A percentile compares a stretch with the other conserved stretches of the same genome.
These are phyloP conservation scores for Cryptococcus sp. DNA, from an alignment of 1,284 basidiomycete genomes.

Conservation along the genomic window DNA sequence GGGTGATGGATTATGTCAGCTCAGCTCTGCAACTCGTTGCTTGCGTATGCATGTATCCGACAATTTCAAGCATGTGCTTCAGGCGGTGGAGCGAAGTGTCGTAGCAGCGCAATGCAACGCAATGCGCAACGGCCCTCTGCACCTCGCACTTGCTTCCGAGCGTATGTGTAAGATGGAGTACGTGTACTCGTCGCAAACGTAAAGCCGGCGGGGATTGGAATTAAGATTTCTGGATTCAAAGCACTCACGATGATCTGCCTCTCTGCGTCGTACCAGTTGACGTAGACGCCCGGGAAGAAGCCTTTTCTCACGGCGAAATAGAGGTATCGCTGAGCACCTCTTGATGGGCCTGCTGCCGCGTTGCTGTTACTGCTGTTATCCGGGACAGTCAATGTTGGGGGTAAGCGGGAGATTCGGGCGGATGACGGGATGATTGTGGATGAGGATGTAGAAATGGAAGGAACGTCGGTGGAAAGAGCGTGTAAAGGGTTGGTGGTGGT, in stretches of 20 bases:
- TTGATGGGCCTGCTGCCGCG: conserved; percentile 18
- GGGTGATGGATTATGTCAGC: not conserved
- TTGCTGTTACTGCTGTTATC: not conserved
- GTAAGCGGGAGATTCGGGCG: conserved; percentile 26
- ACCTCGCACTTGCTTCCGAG: too few relatives aligned
- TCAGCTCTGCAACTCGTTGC: not conserved
- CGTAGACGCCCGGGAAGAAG: conserved; percentile 29
- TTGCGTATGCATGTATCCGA: not conserved
- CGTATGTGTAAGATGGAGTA: too few relatives aligned
- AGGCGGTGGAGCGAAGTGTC: not conserved
- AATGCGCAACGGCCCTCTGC: too few relatives aligned
- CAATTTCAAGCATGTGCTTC: not conserved
- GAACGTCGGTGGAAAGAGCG: not conserved
- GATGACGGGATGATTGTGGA: not conserved
- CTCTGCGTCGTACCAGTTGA: conserved; percentile 31
- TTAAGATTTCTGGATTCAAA: not conserved
- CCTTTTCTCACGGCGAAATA: conserved; percentile 36
- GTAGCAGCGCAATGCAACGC: too few relatives aligned
- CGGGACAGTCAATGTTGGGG: conserved; percentile 21
- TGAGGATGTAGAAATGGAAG: conserved; percentile 1
- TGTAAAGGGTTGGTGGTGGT: not conserved
- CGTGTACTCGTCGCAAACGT: too few relatives aligned
- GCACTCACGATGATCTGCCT: conserved; percentile 33
- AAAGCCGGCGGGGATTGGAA: too few relatives aligned
- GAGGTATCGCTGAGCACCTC: conserved; percentile 22